phyloP scores from a whole-genome alignment of 495 filamentous ascomycete genomes.

The Tetracladium marchalianum region DNA sequence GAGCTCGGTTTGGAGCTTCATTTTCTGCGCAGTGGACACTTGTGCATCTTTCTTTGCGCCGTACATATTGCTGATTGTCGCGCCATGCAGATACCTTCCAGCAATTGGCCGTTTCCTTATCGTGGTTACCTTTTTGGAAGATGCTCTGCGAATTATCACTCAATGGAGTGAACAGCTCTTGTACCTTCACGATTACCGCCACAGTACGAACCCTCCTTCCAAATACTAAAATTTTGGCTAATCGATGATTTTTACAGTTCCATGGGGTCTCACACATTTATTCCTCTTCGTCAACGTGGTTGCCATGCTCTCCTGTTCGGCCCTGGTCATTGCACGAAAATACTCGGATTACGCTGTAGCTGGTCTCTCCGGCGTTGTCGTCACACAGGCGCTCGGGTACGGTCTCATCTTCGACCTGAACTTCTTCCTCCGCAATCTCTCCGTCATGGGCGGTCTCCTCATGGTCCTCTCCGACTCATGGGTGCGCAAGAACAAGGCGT shows the following conservation, averaged over 20 bases:
- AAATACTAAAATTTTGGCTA: conserved; percentile 1
- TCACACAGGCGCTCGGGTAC: conserved; percentile 95
- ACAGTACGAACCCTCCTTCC: conserved; percentile 51
- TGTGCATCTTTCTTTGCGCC: too few relatives aligned
- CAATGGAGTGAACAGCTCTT: conserved; percentile 95
- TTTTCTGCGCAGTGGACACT: too few relatives aligned
- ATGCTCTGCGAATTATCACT: conserved; percentile 89
- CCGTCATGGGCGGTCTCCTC: conserved; percentile 88
- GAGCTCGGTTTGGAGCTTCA: too few relatives aligned
- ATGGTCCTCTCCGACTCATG: conserved; percentile 98
- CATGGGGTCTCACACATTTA: conserved; percentile 78
- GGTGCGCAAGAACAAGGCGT: conserved; percentile 95
- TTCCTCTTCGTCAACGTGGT: conserved; percentile 89
- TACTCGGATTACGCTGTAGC: conserved; percentile 85
- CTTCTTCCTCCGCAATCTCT: conserved; percentile 98
- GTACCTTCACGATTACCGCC: conserved; percentile 86
- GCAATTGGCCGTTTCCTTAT: conserved; percentile 95
- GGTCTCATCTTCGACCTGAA: conserved; percentile 98
- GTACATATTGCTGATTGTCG: not conserved
- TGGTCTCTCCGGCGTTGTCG: conserved; percentile 80
- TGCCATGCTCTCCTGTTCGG: conserved; percentile 75
- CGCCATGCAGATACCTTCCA: conserved; percentile 67
- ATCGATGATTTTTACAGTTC: conserved; percentile 46
- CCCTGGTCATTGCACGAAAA: conserved; percentile 81
- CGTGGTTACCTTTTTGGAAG: conserved; percentile 96